phyloP scores from a whole-genome alignment of 2,329 filamentous ascomycete genomes.

The Aaosphaeria arxii region DNA sequence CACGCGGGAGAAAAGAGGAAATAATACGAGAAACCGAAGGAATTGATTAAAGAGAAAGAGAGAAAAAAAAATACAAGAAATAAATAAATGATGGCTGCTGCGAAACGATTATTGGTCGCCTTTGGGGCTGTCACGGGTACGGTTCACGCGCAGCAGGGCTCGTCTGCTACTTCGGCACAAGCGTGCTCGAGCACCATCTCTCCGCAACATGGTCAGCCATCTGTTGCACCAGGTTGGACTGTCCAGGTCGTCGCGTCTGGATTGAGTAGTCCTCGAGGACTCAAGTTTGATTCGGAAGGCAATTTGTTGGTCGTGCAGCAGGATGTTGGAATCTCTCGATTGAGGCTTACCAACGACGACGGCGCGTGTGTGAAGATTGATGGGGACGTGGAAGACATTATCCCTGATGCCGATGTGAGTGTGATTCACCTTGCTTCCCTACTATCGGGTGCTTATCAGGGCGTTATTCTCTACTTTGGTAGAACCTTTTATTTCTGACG shows the following conservation, averaged over 20 bases:
- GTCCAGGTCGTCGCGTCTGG: constrained; percentile 47
- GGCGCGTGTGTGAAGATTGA: constrained; percentile 27
- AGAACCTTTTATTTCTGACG: constrained; percentile 3
- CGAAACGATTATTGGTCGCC: no score
- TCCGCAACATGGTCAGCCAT: constrained; percentile 38
- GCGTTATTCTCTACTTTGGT: background rate
- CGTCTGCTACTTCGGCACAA: constrained; percentile 8
- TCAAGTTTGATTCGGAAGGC: constrained; percentile 47
- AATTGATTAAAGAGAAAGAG: no score
- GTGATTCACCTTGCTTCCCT: background rate
- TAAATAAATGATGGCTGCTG: no score
- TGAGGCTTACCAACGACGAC: constrained; percentile 31
- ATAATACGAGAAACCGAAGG: no score
- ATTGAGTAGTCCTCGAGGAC: constrained; percentile 44
- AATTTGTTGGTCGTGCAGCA: constrained; percentile 50
- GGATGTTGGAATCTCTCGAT: constrained; percentile 36
- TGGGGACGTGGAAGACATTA: constrained; percentile 18
- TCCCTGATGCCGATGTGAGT: constrained; percentile 29
- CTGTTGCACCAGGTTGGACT: constrained; percentile 41
- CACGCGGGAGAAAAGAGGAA: no score
- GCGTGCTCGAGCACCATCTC: constrained; percentile 37
- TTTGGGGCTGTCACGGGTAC: no score
- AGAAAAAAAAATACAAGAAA: no score
- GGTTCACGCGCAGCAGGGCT: no score
- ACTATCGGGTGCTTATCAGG: background rate